phyloP scores from a whole-genome alignment of 2,329 filamentous ascomycete species.

The Niveomyces coronatus region DNA sequence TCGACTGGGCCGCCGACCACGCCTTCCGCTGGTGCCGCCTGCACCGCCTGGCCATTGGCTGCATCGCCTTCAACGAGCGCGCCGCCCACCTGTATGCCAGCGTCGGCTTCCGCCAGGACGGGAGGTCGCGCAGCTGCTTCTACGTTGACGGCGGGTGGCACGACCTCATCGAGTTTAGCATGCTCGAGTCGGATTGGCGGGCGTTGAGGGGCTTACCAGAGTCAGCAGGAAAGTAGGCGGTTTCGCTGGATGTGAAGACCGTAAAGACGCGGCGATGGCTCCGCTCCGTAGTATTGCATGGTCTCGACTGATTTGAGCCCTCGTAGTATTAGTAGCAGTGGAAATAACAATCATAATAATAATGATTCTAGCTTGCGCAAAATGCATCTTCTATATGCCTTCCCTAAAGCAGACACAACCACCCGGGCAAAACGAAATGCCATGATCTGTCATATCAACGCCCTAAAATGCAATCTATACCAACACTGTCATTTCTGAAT shows the following conservation, averaged over 20 bases:
- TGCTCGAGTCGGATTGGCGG: background rate
- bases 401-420: too few species aligned
- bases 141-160: background rate
- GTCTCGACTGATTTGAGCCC: too few species aligned
- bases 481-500: too few species aligned
- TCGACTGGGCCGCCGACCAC: conserved; percentile 1
- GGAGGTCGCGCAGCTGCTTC: background rate
- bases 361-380: too few species aligned
- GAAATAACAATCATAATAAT: too few species aligned
- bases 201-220: background rate
- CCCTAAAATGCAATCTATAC: too few species aligned
- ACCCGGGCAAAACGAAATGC: too few species aligned
- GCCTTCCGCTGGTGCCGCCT: background rate
- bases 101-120: background rate
- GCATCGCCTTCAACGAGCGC: background rate
- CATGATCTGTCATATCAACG: too few species aligned
- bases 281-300: too few species aligned
- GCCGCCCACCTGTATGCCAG: background rate
- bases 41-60: background rate
- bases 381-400: too few species aligned
- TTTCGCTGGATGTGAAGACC: background rate
- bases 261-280: too few species aligned
- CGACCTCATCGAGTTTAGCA: background rate
- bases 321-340: too few species aligned
- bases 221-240: background rate